Percentiles rank a stretch among this genome's conserved stretches.
phyloP scores from a whole-genome alignment of 805 yeast species.

The Priceomyces haplophilus region DNA sequence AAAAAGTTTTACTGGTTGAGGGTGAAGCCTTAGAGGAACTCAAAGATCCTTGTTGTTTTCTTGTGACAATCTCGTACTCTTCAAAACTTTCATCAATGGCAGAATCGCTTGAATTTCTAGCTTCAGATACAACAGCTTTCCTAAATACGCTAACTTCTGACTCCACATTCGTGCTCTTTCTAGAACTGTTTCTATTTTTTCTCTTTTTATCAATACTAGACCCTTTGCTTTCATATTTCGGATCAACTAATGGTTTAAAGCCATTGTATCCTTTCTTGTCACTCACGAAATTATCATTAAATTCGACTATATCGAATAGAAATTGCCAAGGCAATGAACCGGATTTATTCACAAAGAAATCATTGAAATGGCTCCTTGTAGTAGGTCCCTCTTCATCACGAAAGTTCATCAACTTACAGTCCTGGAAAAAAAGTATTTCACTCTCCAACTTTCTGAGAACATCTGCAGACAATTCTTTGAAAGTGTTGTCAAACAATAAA shows the following conservation, averaged over 20 bases:
- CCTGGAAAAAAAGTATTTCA: conserved; percentile 24
- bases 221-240: conserved; percentile 17
- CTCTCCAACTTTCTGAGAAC: conserved; percentile 25
- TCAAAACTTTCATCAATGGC: conserved; percentile 19
- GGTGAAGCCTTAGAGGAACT: not conserved
- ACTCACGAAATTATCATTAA: conserved; percentile 33
- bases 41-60: conserved; percentile 14
- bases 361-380: conserved; percentile 7
- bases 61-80: conserved; percentile 27
- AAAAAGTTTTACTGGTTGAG: not conserved
- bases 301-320: conserved; percentile 15
- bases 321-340: conserved; percentile 19
- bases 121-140: conserved; percentile 18
- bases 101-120: conserved; percentile 10
- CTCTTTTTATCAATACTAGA: conserved; percentile 12
- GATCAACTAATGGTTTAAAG: conserved; percentile 37
- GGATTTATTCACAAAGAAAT: conserved; percentile 22
- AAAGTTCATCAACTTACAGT: conserved; percentile 25
- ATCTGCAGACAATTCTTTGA: conserved; percentile 27
- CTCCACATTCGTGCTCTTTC: conserved; percentile 22
- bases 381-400: conserved; percentile 15
- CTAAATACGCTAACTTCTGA: conserved; percentile 24
- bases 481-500: conserved; percentile 47
- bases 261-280: conserved; percentile 29
- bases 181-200: conserved; percentile 19